phyloP scores from a whole-genome alignment of 1,139 yeast genomes.

The Kodamaea plutei region DNA sequence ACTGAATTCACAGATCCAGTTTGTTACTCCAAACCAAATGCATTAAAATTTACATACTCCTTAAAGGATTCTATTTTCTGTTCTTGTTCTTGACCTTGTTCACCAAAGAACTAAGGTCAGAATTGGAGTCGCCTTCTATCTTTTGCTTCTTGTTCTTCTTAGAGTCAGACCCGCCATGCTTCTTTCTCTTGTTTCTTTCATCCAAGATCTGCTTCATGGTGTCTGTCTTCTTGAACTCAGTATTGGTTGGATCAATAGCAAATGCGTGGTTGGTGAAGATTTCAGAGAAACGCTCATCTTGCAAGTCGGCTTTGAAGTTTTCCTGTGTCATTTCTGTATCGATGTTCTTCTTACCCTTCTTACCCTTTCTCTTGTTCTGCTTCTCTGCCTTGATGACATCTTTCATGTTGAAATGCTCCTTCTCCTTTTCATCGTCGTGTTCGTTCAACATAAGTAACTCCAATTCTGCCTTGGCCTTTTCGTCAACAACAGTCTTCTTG shows the following conservation, averaged over 20 bases:
- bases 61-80: conserved; percentile 1
- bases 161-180: too few species aligned
- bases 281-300: conserved; percentile 85
- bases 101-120: conserved; percentile 21
- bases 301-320: conserved; percentile 61
- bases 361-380: conserved; percentile 51
- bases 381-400: conserved; percentile 73
- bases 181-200: conserved; percentile 64
- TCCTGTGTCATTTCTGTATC: conserved; percentile 47
- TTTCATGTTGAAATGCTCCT: conserved; percentile 73
- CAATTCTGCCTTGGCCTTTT: conserved; percentile 60
- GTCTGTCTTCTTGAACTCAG: conserved; percentile 82
- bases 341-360: conserved; percentile 38
- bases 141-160: conserved; percentile 15
- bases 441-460: conserved; percentile 76
- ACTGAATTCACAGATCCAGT: too few species aligned
- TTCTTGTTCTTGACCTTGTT: conserved; percentile 21
- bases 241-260: conserved; percentile 86
- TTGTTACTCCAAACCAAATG: too few species aligned
- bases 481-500: conserved; percentile 22
- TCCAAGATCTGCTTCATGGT: conserved; percentile 80
- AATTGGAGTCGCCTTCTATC: conserved; percentile 3
- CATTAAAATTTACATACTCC: too few species aligned
- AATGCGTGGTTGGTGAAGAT: conserved; percentile 84
- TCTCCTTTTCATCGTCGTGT: conserved; percentile 39